phyloP scores from a whole-genome alignment of 2,329 filamentous ascomycete genomes.

The Sphaerulina populicola region DNA sequence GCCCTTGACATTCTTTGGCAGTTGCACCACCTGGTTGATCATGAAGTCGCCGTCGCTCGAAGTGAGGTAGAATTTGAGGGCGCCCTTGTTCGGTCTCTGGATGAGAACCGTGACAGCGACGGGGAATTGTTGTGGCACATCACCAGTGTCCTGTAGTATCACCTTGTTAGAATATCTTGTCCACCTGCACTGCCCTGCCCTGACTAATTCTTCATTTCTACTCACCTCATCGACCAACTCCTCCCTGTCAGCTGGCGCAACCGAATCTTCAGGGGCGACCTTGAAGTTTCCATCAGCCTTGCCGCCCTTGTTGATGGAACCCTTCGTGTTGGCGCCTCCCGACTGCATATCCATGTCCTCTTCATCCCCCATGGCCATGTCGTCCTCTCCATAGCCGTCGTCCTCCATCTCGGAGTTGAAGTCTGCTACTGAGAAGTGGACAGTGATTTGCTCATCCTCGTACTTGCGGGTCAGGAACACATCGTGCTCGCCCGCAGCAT shows the following conservation, averaged over 20 bases:
- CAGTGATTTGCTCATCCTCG: conserved; percentile 77
- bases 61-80: conserved; percentile 75
- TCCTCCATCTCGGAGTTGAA: conserved; percentile 51
- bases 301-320: conserved; percentile 47
- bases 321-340: conserved; percentile 50
- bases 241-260: conserved; percentile 51
- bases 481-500: conserved; percentile 77
- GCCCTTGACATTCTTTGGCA: conserved; percentile 61
- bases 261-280: conserved; percentile 48
- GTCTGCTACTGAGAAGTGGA: conserved; percentile 78
- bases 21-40: conserved; percentile 87
- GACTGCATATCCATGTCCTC: conserved; percentile 44
- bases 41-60: conserved; percentile 79
- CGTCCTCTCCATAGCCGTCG: conserved; percentile 39
- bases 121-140: conserved; percentile 57
- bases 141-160: conserved; percentile 31
- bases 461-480: conserved; percentile 75
- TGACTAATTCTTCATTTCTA: not conserved
- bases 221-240: conserved; percentile 49
- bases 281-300: conserved; percentile 46
- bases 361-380: conserved; percentile 42
- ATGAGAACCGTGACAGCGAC: conserved; percentile 78
- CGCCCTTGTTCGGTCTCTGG: conserved; percentile 78
- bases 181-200: conserved; percentile 13
- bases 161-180: conserved; percentile 31